phyloP scores from a whole-genome alignment of 352 stramenopile genomes.

The Paralagenidium karlingii region DNA sequence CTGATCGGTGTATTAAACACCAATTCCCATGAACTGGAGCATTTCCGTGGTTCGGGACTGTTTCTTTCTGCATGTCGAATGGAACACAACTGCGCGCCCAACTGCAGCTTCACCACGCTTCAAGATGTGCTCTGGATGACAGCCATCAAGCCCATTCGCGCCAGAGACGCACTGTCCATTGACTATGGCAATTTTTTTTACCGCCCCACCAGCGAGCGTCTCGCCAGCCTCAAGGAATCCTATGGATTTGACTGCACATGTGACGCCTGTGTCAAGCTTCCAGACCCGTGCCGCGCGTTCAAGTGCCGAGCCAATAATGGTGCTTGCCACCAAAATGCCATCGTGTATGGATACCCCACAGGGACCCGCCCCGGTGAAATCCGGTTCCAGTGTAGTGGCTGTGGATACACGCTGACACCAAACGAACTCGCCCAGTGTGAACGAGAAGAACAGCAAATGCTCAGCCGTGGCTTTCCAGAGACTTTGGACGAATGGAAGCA shows the following conservation, averaged over 20 bases:
- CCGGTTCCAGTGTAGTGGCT: constrained; percentile 38
- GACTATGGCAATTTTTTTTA: constrained; percentile 78
- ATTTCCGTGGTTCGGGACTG: constrained; percentile 49
- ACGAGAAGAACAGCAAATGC: constrained; percentile 26
- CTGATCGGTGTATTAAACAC: constrained; percentile 65
- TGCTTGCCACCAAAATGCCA: constrained; percentile 14
- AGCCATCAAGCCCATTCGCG: constrained; percentile 44
- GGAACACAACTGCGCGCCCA: constrained; percentile 58
- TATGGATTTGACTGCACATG: constrained; percentile 60
- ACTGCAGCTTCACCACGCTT: constrained; percentile 67
- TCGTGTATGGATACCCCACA: constrained; percentile 37
- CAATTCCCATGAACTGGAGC: constrained; percentile 63
- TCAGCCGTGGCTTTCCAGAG: constrained; percentile 50
- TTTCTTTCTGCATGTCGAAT: constrained; percentile 63
- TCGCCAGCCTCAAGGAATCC: constrained; percentile 35
- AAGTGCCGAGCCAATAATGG: constrained; percentile 23
- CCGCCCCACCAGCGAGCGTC: constrained; percentile 40
- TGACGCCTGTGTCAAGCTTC: constrained; percentile 26
- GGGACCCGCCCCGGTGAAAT: constrained; percentile 20
- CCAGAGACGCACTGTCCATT: constrained; percentile 52
- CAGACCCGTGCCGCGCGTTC: constrained; percentile 43
- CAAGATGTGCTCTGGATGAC: constrained; percentile 64
- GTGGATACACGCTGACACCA: constrained; percentile 16
- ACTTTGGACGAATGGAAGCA: constrained; percentile 40
- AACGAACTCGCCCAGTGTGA: constrained; percentile 21